These are phyloP conservation scores for Leishmania braziliensis DNA, from an alignment of 208 protist species.

Conservation along the genomic window DNA sequence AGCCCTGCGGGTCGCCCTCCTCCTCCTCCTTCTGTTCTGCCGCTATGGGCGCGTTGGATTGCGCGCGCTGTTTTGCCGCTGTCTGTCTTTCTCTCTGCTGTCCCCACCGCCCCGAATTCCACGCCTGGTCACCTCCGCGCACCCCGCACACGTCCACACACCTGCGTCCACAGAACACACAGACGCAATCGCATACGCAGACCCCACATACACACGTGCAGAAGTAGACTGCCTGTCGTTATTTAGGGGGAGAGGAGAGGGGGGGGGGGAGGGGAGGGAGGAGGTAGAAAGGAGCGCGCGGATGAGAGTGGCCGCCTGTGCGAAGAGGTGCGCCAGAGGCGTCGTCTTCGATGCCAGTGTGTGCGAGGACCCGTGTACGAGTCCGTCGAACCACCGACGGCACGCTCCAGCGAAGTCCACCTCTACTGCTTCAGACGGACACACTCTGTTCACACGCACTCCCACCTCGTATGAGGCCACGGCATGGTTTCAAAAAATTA, in stretches of 20 bases:
- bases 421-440: not conserved
- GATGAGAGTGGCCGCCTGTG: not conserved
- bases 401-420: not conserved
- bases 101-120: not conserved
- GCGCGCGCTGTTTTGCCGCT: not conserved
- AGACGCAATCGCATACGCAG: not conserved
- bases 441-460: not conserved
- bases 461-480: not conserved
- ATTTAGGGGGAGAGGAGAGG: not conserved
- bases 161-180: not conserved
- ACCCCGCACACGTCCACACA: not conserved
- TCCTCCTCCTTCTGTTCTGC: not conserved
- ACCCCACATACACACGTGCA: not conserved
- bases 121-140: not conserved
- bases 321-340: not conserved
- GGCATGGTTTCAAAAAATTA: not conserved
- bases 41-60: too few species aligned
- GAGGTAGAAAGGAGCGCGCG: conserved; percentile 6
- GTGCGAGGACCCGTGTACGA: not conserved
- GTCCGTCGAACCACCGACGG: not conserved
- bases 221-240: not conserved
- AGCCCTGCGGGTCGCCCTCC: not conserved
- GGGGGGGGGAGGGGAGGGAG: not conserved
- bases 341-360: not conserved
- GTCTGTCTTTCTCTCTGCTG: not conserved